Percentiles rank a stretch among this genome's conserved stretches.
phyloP scores from a whole-genome alignment of 805 yeast genomes.

The Dipodascus geniculatus region DNA sequence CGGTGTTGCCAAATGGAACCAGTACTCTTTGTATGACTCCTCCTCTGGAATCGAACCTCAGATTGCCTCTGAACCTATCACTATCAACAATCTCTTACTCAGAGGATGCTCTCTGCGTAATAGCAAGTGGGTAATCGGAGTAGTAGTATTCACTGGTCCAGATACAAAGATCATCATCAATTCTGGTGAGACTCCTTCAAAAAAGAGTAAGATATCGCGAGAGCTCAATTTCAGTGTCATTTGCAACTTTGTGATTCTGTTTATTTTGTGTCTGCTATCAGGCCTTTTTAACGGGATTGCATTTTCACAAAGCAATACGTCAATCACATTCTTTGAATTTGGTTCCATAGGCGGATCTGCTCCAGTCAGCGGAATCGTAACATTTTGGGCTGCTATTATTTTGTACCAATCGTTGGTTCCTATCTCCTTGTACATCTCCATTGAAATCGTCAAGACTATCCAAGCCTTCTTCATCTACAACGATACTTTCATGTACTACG shows the following conservation, averaged over 20 bases:
- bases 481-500: conserved; percentile 61
- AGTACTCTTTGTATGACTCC: conserved; percentile 23
- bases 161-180: conserved; percentile 72
- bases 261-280: conserved; percentile 53
- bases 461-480: conserved; percentile 69
- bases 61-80: conserved; percentile 39
- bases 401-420: conserved; percentile 71
- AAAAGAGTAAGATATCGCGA: conserved; percentile 50
- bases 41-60: conserved; percentile 17
- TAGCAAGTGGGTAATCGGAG: conserved; percentile 65
- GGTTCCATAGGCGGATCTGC: conserved; percentile 48
- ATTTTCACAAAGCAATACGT: conserved; percentile 33
- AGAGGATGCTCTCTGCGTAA: conserved; percentile 67
- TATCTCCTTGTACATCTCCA: conserved; percentile 64
- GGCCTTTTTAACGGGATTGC: conserved; percentile 61
- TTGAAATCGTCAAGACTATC: conserved; percentile 66
- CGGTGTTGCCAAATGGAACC: conserved; percentile 49
- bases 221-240: conserved; percentile 58
- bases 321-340: conserved; percentile 47
- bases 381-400: conserved; percentile 62
- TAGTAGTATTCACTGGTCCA: conserved; percentile 64
- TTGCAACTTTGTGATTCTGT: conserved; percentile 48
- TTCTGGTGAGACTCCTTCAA: conserved; percentile 68
- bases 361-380: conserved; percentile 52
- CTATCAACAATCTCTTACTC: conserved; percentile 50